Evolutionary conservation across 225 moss, liverwort and hornwort genomes (phyloP).

Genomic region (Polytrichum commune): DNA sequence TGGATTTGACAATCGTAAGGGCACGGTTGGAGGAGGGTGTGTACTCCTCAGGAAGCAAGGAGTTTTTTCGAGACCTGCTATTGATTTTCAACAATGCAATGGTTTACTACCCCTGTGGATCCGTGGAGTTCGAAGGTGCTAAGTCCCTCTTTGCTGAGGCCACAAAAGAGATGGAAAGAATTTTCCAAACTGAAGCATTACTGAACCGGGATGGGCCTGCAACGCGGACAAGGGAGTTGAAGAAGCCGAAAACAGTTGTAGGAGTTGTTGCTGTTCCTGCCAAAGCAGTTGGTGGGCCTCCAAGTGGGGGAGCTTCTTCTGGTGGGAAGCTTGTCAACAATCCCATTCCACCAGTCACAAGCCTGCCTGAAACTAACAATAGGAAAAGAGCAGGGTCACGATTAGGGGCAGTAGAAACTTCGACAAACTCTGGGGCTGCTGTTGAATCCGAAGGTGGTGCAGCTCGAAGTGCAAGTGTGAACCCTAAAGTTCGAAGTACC

Average conservation of each 20-base stretch:
- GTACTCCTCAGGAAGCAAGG: constrained; percentile 72
- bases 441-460: constrained; percentile 23
- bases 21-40: constrained; percentile 72
- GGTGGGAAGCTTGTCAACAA: constrained; percentile 10
- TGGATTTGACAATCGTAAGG: constrained; percentile 77
- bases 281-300: constrained; percentile 6
- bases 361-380: constrained; percentile 23
- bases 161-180: constrained; percentile 63
- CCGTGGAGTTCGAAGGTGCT: constrained; percentile 60
- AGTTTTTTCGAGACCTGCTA: constrained; percentile 85
- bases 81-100: constrained; percentile 84
- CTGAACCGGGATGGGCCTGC: constrained; percentile 80
- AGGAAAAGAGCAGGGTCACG: constrained; percentile 35
- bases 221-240: constrained; percentile 71
- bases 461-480: constrained; percentile 26
- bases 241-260: constrained; percentile 33
- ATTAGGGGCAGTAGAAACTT: constrained; percentile 21
- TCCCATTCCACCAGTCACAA: constrained; percentile 11
- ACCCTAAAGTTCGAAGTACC: constrained; percentile 24
- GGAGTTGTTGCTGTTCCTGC: constrained; percentile 6
- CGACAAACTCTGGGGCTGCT: constrained; percentile 20
- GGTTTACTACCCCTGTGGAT: constrained; percentile 56
- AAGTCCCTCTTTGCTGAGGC: constrained; percentile 56
- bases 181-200: constrained; percentile 67
- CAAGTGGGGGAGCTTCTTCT: constrained; percentile 1